phyloP scores from a whole-genome alignment of 345 rosid species.

The Citrus mangshanensis region DNA sequence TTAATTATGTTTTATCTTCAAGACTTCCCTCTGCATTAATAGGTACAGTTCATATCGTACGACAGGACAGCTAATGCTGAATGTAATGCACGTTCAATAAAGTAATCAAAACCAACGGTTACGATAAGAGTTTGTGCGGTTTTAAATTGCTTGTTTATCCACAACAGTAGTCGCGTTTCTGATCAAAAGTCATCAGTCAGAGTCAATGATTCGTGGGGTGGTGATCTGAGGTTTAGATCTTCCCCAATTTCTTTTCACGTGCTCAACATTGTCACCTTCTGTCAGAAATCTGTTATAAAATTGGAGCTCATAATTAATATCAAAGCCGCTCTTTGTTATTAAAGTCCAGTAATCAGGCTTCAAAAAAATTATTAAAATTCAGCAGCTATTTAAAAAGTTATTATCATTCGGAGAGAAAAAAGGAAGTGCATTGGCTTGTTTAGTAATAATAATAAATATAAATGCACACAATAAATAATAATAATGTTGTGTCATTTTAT shows the following conservation, averaged over 20 bases:
- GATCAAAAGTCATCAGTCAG: neutral
- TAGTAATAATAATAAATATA: too few species aligned
- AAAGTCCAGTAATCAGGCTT: too few species aligned
- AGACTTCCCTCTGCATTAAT: neutral
- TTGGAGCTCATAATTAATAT: too few species aligned
- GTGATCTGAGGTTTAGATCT: neutral
- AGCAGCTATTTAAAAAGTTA: too few species aligned
- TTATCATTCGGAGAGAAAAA: neutral
- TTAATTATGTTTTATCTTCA: neutral
- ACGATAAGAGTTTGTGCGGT: neutral
- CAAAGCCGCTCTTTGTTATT: too few species aligned
- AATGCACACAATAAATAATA: neutral
- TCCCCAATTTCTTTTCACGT: neutral
- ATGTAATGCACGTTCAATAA: neutral
- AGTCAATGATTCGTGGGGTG: neutral
- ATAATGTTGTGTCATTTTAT: neutral
- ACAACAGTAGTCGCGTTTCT: neutral
- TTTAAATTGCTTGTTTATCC: neutral
- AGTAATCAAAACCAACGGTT: conserved; percentile 11
- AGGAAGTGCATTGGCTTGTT: too few species aligned
- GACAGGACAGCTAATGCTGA: neutral
- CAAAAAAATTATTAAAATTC: too few species aligned
- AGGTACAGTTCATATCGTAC: neutral
- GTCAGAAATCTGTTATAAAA: too few species aligned
- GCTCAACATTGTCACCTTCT: too few species aligned